phyloP scores from a whole-genome alignment of 106 monocot species.

The Allium sativum region DNA sequence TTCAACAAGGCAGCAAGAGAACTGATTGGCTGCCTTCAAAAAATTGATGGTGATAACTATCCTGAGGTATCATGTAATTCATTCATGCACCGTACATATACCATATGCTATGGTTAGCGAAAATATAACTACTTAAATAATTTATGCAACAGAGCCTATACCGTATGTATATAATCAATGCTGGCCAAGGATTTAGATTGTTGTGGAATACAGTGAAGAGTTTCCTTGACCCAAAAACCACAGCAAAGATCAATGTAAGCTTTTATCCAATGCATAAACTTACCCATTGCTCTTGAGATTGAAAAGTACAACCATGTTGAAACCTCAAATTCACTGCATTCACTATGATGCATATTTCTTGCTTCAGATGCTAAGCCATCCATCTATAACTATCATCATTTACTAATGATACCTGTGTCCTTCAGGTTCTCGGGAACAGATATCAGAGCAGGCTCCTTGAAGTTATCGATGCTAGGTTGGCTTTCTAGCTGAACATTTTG shows the following conservation, averaged over 20 bases:
- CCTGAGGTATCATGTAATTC: slow-evolving; percentile 54
- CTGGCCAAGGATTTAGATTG: slow-evolving; percentile 73
- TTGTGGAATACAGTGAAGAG: slow-evolving; percentile 84
- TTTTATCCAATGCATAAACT: not conserved
- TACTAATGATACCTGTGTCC: not conserved
- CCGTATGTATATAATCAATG: slow-evolving; percentile 81
- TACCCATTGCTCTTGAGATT: no score
- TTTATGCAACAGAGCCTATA: slow-evolving; percentile 37
- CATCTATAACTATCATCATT: no score
- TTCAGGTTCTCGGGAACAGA: slow-evolving; percentile 79
- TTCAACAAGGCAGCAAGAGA: slow-evolving; percentile 69
- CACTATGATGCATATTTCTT: no score
- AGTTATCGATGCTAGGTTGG: slow-evolving; percentile 71
- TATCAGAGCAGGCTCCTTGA: slow-evolving; percentile 83
- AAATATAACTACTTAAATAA: not conserved
- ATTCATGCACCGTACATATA: not conserved
- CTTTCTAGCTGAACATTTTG: no score
- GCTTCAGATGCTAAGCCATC: no score
- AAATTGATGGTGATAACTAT: slow-evolving; percentile 67
- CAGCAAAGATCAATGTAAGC: slow-evolving; percentile 57
- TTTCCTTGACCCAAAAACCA: slow-evolving; percentile 79
- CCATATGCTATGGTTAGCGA: no score
- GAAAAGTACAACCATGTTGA: no score
- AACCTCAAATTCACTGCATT: no score
- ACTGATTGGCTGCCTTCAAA: slow-evolving; percentile 44